Evolutionary conservation across 129 eudicot species (phyloP).

Genomic region (Flaveria sonorensis): DNA sequence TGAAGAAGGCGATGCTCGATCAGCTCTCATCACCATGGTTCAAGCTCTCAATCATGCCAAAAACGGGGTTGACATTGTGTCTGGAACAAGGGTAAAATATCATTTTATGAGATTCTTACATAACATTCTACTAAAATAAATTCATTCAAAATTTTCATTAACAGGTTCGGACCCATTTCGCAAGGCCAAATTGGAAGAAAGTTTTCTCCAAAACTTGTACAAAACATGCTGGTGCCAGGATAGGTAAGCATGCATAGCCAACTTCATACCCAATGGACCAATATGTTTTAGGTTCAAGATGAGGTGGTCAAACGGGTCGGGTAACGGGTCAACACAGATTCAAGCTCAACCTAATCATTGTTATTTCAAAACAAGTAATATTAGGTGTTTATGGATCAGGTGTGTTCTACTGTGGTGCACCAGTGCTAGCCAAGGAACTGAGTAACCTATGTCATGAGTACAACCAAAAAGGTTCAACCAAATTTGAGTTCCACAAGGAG

Average conservation of each 20-base stretch:
- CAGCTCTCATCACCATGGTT: slow-evolving; percentile 98
- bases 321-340: neutral
- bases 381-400: slow-evolving; percentile 47
- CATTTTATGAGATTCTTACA: neutral
- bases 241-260: slow-evolving; percentile 54
- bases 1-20: slow-evolving; percentile 98
- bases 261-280: neutral
- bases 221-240: slow-evolving; percentile 87
- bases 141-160: slow-evolving; percentile 4
- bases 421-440: slow-evolving; percentile 85
- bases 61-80: slow-evolving; percentile 96
- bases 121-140: neutral
- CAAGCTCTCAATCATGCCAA: slow-evolving; percentile 98
- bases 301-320: neutral
- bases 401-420: slow-evolving; percentile 95
- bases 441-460: slow-evolving; percentile 70
- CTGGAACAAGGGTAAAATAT: slow-evolving; percentile 80
- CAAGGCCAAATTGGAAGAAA: slow-evolving; percentile 96
- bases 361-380: neutral
- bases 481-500: slow-evolving; percentile 92
- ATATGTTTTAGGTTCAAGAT: no score
- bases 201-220: slow-evolving; percentile 71
- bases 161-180: slow-evolving; percentile 95
- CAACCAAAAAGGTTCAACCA: slow-evolving; percentile 87
- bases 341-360: neutral